These are phyloP conservation scores for Stephania yunnanensis DNA, from an alignment of 164 flowering plant genomes.

Conservation along the genomic window DNA sequence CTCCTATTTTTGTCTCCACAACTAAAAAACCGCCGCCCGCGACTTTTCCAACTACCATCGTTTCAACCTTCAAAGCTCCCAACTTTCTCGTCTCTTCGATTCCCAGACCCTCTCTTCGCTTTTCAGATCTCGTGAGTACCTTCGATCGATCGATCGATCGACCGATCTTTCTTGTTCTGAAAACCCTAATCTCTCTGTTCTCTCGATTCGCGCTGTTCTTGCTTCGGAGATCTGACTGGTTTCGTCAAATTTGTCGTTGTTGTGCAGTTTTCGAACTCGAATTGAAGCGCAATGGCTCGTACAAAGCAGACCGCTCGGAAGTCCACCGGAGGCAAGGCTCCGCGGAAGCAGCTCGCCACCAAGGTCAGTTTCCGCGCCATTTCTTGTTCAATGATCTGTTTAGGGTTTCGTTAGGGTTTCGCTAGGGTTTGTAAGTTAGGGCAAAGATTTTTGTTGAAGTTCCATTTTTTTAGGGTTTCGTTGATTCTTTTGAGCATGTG, in stretches of 20 bases:
- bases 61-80: background rate
- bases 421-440: background rate
- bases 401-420: background rate
- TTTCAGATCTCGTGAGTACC: no score
- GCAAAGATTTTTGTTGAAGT: background rate
- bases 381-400: background rate
- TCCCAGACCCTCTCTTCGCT: no score
- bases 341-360: conserved; percentile 37
- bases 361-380: conserved; percentile 16
- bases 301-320: conserved; percentile 44
- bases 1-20: background rate
- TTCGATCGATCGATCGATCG: background rate
- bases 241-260: background rate
- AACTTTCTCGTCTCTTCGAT: background rate
- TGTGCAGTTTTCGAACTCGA: background rate
- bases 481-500: background rate
- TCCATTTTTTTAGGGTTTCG: background rate
- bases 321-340: conserved; percentile 39
- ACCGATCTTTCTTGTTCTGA: no score
- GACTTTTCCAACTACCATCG: background rate
- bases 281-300: conserved; percentile 27
- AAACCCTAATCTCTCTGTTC: background rate
- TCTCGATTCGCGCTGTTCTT: background rate
- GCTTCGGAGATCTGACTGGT: background rate
- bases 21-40: background rate